These are phyloP conservation scores for Cerioporus squamosus DNA, from an alignment of 1,284 basidiomycete species.

Conservation along the genomic window DNA sequence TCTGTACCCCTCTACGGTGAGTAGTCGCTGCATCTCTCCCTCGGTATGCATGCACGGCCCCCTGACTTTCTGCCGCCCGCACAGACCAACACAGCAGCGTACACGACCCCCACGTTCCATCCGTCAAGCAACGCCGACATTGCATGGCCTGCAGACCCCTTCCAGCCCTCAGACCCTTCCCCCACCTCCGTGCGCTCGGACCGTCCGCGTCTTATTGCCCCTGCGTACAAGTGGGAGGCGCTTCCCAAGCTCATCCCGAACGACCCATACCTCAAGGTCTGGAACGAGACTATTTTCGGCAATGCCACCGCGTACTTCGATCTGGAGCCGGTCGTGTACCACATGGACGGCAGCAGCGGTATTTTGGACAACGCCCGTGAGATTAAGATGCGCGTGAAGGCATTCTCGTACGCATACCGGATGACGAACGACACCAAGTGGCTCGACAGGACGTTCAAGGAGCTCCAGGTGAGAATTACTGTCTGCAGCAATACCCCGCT, in stretches of 20 bases:
- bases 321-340: conserved; percentile 68
- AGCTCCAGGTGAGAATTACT: conserved; percentile 68
- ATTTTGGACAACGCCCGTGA: conserved; percentile 92
- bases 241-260: conserved; percentile 78
- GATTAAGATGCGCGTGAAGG: conserved; percentile 91
- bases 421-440: conserved; percentile 91
- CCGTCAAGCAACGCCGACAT: conserved; percentile 50
- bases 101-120: conserved; percentile 75
- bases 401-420: conserved; percentile 90
- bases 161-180: conserved; percentile 65
- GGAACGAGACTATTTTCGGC: conserved; percentile 92
- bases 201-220: conserved; percentile 94
- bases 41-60: neutral
- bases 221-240: conserved; percentile 90
- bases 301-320: conserved; percentile 82
- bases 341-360: conserved; percentile 84
- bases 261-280: conserved; percentile 86
- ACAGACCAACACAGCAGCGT: conserved; percentile 83
- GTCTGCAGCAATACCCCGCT: neutral
- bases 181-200: conserved; percentile 71
- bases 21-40: conserved; percentile 36
- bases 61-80: neutral
- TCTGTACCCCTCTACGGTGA: conserved; percentile 83
- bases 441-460: conserved; percentile 84
- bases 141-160: conserved; percentile 81